A percentile compares a stretch with the other conserved stretches of the same genome.
phyloP scores from a whole-genome alignment of 352 stramenopile species.

The Phytophthora citrophthora region DNA sequence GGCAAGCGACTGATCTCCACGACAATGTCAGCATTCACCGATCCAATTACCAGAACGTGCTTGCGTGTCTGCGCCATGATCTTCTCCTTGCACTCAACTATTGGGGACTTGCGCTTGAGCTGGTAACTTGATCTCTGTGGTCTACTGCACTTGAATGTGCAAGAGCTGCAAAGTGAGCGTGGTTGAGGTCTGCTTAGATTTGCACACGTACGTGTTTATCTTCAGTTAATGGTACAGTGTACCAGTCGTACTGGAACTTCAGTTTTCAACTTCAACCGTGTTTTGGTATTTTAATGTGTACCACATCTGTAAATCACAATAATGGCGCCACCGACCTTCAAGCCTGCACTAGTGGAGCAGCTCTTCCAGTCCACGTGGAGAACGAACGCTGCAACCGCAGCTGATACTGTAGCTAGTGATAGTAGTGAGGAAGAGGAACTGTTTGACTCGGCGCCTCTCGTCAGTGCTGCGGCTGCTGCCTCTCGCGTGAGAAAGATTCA shows the following conservation, averaged over 20 bases:
- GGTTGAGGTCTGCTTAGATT: slow-evolving; percentile 23
- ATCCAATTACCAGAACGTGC: slow-evolving; percentile 78
- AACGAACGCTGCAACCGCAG: slow-evolving; percentile 31
- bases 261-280: slow-evolving; percentile 23
- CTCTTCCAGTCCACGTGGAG: slow-evolving; percentile 74
- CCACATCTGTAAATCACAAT: neutral
- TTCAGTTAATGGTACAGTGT: neutral
- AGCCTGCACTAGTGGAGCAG: slow-evolving; percentile 71
- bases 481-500: slow-evolving; percentile 75
- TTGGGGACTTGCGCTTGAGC: neutral
- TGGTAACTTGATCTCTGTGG: slow-evolving; percentile 10
- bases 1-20: slow-evolving; percentile 76
- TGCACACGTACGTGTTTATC: slow-evolving; percentile 4
- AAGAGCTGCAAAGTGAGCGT: slow-evolving; percentile 7
- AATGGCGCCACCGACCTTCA: slow-evolving; percentile 53
- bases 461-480: slow-evolving; percentile 31
- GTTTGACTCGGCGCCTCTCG: slow-evolving; percentile 43
- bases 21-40: slow-evolving; percentile 85
- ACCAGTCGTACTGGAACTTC: slow-evolving; percentile 3
- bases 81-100: neutral
- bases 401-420: slow-evolving; percentile 31
- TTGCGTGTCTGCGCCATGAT: slow-evolving; percentile 35
- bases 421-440: slow-evolving; percentile 52
- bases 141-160: slow-evolving; percentile 1
- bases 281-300: slow-evolving; percentile 5